These are phyloP conservation scores for Boletales sp. DNA, from an alignment of 768 basidiomycete species.

Conservation along the genomic window DNA sequence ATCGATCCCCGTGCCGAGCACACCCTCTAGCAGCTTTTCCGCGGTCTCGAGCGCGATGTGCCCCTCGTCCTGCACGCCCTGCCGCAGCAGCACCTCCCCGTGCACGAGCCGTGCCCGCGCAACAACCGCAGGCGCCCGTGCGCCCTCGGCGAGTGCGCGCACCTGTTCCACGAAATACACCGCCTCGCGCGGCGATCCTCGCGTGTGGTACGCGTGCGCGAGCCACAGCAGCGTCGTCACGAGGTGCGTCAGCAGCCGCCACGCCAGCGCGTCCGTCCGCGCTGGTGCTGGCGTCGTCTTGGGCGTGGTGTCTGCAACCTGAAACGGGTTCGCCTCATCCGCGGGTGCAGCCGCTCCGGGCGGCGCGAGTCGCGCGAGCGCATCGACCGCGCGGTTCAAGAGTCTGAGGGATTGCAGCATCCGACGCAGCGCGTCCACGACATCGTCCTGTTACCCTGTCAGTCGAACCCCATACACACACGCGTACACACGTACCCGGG, in stretches of 20 bases:
- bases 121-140: slow-evolving; percentile 62
- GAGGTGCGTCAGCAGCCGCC: slow-evolving; percentile 73
- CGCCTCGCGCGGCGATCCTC: slow-evolving; percentile 83
- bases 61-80: slow-evolving; percentile 58
- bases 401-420: slow-evolving; percentile 70
- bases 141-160: slow-evolving; percentile 61
- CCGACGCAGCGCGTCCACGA: slow-evolving; percentile 50
- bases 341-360: slow-evolving; percentile 22
- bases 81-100: slow-evolving; percentile 67
- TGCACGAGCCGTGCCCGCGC: slow-evolving; percentile 64
- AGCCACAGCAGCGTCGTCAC: slow-evolving; percentile 64
- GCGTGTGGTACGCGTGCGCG: slow-evolving; percentile 56
- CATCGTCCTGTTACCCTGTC: slow-evolving; percentile 49
- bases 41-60: slow-evolving; percentile 51
- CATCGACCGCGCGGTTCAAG: slow-evolving; percentile 77
- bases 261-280: slow-evolving; percentile 55
- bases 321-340: slow-evolving; percentile 56
- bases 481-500: slow-evolving; percentile 42
- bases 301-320: slow-evolving; percentile 36
- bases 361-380: slow-evolving; percentile 56
- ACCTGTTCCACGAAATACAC: slow-evolving; percentile 83
- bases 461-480: too few species aligned
- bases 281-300: slow-evolving; percentile 16
- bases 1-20: slow-evolving; percentile 45
- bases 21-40: slow-evolving; percentile 41